Conservation (phyloP, 805 yeast genomes). For the Kodamaea lidongshanica region DNA sequence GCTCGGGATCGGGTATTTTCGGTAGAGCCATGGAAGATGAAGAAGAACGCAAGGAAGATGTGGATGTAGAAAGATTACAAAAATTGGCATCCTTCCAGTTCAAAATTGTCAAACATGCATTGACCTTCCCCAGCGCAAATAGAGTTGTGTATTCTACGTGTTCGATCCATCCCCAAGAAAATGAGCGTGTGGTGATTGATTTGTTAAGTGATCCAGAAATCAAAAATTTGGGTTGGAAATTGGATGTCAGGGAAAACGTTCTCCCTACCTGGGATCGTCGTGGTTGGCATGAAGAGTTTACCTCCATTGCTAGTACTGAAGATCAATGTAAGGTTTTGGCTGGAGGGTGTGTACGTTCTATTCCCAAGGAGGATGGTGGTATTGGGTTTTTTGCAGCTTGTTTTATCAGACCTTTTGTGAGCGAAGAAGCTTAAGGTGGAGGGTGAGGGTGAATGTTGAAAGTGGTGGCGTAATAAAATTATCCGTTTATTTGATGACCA, state of each 20-base stretch:
- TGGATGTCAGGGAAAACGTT: slow-evolving; percentile 54
- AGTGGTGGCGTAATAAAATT: too few species aligned
- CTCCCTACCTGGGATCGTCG: slow-evolving; percentile 84
- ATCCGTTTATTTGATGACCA: too few species aligned
- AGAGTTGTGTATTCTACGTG: slow-evolving; percentile 92
- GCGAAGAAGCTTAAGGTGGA: too few species aligned
- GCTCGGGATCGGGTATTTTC: slow-evolving; percentile 96
- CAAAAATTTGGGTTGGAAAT: slow-evolving; percentile 65
- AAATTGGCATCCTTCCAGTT: slow-evolving; percentile 83
- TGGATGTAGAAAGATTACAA: slow-evolving; percentile 52
- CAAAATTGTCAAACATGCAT: slow-evolving; percentile 82
- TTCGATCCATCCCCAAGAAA: slow-evolving; percentile 89
- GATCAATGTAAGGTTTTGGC: slow-evolving; percentile 46
- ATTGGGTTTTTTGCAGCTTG: slow-evolving; percentile 97
- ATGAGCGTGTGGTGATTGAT: slow-evolving; percentile 85
- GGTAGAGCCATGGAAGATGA: slow-evolving; percentile 69
- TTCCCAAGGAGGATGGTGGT: slow-evolving; percentile 92
- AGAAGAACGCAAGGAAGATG: slow-evolving; percentile 44
- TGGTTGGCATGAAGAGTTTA: slow-evolving; percentile 68
- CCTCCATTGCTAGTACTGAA: slow-evolving; percentile 39
- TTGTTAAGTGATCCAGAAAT: slow-evolving; percentile 64
- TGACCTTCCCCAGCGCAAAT: slow-evolving; percentile 68
- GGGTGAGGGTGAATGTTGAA: not conserved
- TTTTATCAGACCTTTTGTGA: slow-evolving; percentile 64
- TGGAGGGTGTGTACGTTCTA: slow-evolving; percentile 79